Base-by-base conservation (phyloP, 164 flowering plant genomes). In the Saururus chinensis region DNA sequence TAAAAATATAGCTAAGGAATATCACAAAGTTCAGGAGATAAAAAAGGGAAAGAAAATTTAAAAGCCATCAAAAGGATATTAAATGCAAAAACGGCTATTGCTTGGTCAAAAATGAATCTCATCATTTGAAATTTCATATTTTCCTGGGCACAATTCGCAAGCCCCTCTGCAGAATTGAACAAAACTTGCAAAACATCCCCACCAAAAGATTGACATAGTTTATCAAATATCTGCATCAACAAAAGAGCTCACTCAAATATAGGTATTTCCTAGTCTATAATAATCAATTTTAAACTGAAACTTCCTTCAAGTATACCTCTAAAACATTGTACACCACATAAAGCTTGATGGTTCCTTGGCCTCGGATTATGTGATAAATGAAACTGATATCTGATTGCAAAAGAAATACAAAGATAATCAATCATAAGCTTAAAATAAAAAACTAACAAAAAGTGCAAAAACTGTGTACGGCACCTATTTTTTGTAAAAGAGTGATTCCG, bases 291-390 rank as follows among this genome's bases (percentile, higher is more conserved):
- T 10, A 42, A 10, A 42, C 1, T 42, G 17, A 42, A 56, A 42
- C 14, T 22, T 53, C 56, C 24, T 1, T 30, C 24, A 53, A 65
- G 55, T 74, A 78, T 57, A 90, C 99, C 99, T 95, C 99, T 70
- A 95, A 71, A 9, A 95, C 96, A 79, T 95, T 95, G 81, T 91
- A 95, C 60, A 95, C 95, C 66, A 95, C 96, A 77, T 95, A 95
- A 19, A 95, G 85, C 73, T 95, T 95, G 68, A 95, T 80, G 24
- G 88, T 89, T 72, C 95, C 95, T 80, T 95, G 99, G 52, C 99
- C 97, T 52, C 99, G 99, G 66, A 95, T 91, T 86, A 95, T 88
- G 77, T 95, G 99, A 78, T 95, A 95, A 70, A 95, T 95, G 54
- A 88, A 74, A 77, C 99, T 95, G 85, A 95, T 95, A 79, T 95